phyloP scores from a whole-genome alignment of 2,329 filamentous ascomycete species.

The Ophiostoma perfectum region DNA sequence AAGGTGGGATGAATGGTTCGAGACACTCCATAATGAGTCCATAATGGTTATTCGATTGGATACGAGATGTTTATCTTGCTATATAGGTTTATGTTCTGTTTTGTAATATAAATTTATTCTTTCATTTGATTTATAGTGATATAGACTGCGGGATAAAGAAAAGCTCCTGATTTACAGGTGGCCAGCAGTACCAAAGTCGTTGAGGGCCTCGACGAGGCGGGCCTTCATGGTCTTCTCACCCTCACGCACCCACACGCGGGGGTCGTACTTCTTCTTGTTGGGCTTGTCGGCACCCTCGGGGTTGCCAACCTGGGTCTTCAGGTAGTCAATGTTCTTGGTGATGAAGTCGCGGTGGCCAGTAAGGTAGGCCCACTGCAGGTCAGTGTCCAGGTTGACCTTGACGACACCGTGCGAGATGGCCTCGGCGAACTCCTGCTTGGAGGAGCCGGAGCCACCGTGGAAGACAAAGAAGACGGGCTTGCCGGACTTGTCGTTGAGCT shows the following conservation, averaged over 20 bases:
- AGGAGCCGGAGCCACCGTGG: constrained; percentile 92
- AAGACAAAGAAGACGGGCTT: constrained; percentile 99
- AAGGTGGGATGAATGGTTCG: background rate
- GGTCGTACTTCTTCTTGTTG: constrained; percentile 95
- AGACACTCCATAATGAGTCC: background rate
- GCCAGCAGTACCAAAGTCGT: constrained; percentile 84
- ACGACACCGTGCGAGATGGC: constrained; percentile 92
- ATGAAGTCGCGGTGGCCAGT: constrained; percentile 91
- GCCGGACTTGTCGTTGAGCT: constrained; percentile 63
- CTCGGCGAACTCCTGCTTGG: constrained; percentile 82
- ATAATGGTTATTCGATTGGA: background rate
- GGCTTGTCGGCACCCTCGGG: constrained; percentile 90
- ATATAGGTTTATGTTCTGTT: background rate
- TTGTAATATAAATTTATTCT: background rate
- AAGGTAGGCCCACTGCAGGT: constrained; percentile 94
- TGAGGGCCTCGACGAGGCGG: constrained; percentile 73
- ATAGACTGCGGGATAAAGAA: background rate
- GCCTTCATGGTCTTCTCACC: constrained; percentile 94
- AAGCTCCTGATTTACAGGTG: constrained; percentile 55
- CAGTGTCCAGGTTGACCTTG: constrained; percentile 99
- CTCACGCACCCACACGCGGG: constrained; percentile 72
- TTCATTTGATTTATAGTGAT: constrained; percentile 7
- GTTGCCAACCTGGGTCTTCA: constrained; percentile 83
- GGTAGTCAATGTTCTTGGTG: constrained; percentile 90
- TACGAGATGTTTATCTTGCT: background rate